These are phyloP conservation scores for Lathyrus sativus DNA, from an alignment of 306 rosid species.

Conservation along the genomic window DNA sequence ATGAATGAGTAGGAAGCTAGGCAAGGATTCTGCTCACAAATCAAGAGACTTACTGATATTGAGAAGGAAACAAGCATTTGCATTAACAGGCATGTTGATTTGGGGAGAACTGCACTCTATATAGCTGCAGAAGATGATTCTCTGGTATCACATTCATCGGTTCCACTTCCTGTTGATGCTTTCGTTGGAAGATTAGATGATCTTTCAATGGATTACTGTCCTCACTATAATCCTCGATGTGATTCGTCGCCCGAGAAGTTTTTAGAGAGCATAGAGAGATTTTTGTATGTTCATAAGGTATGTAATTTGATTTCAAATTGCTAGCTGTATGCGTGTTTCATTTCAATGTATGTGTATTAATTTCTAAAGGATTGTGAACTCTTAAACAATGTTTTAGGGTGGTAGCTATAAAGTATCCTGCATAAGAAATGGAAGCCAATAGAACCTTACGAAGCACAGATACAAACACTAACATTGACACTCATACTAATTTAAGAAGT, in stretches of 20 bases:
- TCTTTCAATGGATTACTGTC: conserved; percentile 81
- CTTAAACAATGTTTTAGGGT: conserved; percentile 7
- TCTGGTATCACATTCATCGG: conserved; percentile 88
- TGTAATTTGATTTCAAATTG: conserved; percentile 15
- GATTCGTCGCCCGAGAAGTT: conserved; percentile 69
- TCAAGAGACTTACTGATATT: conserved; percentile 56
- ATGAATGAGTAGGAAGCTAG: conserved; percentile 72
- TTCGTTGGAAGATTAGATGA: conserved; percentile 70
- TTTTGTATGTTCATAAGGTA: conserved; percentile 72
- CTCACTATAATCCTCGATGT: conserved; percentile 61
- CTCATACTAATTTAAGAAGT: neutral
- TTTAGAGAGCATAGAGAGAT: conserved; percentile 75
- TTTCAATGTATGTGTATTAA: conserved; percentile 13
- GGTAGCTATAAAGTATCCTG: neutral
- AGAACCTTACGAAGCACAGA: neutral
- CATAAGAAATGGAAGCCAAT: neutral
- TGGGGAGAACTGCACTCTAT: conserved; percentile 79
- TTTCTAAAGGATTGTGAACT: neutral
- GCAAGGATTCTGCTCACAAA: conserved; percentile 76
- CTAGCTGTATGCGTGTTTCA: conserved; percentile 17
- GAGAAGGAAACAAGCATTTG: conserved; percentile 85
- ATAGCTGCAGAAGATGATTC: conserved; percentile 98
- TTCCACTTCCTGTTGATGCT: conserved; percentile 89
- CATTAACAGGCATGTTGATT: conserved; percentile 76
- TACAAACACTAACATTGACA: neutral